Conservation (phyloP, 768 basidiomycete species). For the Pilatotrama ljubarskyi region DNA sequence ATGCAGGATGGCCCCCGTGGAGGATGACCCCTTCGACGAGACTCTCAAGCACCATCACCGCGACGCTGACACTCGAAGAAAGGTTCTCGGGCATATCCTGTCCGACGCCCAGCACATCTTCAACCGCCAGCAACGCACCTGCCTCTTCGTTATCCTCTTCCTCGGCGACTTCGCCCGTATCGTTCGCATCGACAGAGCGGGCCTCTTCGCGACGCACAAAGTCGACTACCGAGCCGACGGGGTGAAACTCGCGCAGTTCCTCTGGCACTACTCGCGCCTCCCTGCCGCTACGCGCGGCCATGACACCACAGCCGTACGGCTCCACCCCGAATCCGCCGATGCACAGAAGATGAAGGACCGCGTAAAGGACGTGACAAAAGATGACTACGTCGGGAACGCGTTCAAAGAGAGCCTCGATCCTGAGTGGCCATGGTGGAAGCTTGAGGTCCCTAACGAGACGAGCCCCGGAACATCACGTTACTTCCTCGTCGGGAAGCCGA, state of each 20-base stretch:
- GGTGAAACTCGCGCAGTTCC: not conserved
- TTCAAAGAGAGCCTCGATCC: not conserved
- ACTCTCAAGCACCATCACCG: not conserved
- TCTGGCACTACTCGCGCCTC: not conserved
- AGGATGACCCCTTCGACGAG: constrained; percentile 4
- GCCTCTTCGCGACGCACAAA: not conserved
- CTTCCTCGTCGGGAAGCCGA: constrained; percentile 1
- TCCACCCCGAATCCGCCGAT: not conserved
- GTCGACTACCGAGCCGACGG: constrained; percentile 2
- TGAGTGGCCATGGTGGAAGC: not conserved
- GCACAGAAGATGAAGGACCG: not conserved
- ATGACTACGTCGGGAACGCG: not conserved
- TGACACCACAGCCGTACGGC: not conserved
- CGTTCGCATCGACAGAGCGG: not conserved
- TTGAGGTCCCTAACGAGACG: not conserved
- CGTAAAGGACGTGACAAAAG: not conserved
- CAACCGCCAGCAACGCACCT: not conserved
- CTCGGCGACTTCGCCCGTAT: not conserved
- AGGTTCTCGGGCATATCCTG: not conserved
- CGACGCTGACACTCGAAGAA: not conserved
- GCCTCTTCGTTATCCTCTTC: not conserved
- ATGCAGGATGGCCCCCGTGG: not conserved
- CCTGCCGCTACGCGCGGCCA: not conserved
- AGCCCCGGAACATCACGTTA: not conserved
- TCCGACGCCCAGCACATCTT: not conserved